Evolutionary conservation across 768 basidiomycete species (phyloP).

Genomic region (Amylocystis lapponica): DNA sequence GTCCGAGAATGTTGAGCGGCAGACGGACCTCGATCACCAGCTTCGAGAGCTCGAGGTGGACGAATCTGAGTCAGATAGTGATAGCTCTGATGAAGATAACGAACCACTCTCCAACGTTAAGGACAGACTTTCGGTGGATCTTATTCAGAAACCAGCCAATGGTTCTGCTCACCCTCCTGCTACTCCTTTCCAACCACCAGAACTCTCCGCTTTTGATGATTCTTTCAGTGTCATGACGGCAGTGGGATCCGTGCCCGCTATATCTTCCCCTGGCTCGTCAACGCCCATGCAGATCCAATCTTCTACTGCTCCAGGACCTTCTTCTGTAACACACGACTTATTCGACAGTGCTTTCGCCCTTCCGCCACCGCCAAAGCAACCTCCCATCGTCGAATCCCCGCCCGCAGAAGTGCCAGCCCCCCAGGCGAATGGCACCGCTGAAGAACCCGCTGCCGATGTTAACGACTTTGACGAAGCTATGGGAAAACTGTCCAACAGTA

Average conservation of each 20-base stretch:
- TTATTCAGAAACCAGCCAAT: conserved; percentile 3
- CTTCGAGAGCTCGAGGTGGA: conserved; percentile 55
- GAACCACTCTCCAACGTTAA: conserved; percentile 24
- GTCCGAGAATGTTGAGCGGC: conserved; percentile 14
- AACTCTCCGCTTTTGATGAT: conserved; percentile 45
- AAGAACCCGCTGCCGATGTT: conserved; percentile 25
- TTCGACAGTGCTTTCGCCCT: conserved; percentile 12
- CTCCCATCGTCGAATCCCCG: no score
- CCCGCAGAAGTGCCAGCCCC: conserved; percentile 5
- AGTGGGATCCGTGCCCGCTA: conserved; percentile 10
- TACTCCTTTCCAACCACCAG: conserved; percentile 5
- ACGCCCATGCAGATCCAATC: conserved; percentile 6
- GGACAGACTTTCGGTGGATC: conserved; percentile 10
- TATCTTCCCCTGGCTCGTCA: conserved; percentile 12
- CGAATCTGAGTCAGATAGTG: conserved; percentile 39
- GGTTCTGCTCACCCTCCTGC: conserved; percentile 15
- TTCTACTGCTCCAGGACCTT: conserved; percentile 17
- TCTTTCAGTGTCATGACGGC: conserved; percentile 38
- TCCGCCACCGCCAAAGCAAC: conserved; percentile 8
- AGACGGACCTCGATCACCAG: conserved; percentile 47
- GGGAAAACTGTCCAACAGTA: conserved; percentile 36
- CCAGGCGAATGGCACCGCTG: conserved; percentile 12
- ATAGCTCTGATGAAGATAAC: conserved; percentile 33
- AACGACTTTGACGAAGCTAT: conserved; percentile 76
- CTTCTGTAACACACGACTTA: conserved; percentile 12